Base-by-base conservation (phyloP, 495 filamentous ascomycete species). In the Tuber calosporum region DNA sequence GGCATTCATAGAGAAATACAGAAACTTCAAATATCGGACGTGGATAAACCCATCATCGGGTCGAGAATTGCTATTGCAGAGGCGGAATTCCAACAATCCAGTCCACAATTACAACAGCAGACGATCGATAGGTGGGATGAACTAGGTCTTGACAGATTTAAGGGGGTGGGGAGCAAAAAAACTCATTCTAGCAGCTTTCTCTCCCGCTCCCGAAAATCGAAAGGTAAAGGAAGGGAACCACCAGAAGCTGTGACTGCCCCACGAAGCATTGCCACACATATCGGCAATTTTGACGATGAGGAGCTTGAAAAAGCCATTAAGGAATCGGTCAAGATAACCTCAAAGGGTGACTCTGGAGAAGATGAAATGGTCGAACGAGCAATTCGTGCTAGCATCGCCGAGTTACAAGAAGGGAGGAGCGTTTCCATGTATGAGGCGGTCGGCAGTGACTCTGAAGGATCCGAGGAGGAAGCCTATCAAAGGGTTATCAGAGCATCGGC, bases 231-330 rank as follows among this genome's bases (percentile, higher is more conserved):
- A 17, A 62, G 53, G 7, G 53, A 62, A 7, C 0, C 53, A 62
- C 26, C 26, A 34, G 53, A 62, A 19, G 36, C 34, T 39, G 53
- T 58, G 58, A 40, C 43, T 74, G 30, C 20, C 22, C 67, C 45
- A 17, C 72, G 40, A 66, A 71, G 41, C 68, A 69, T 36, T 30
- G 39, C 20, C 30, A 53, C 26, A 69, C 53, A 11, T 22, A 26
- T 22, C 15, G 30, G 37, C 72, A 77, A 11, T 45, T 73, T 66
- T 68, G 75, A 84, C 41, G 83, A 85, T 43, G 83, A 85, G 19
- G 88, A 90, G 74, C 87, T 92, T 71, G 91, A 93, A 76, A 82
- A 84, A 30, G 91, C 91, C 1, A 93, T 94, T 75, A 85, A 85
- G 53, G 83, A 83, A 39, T 92, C 91, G 7, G 89, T 94, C 1